phyloP scores from a whole-genome alignment of 1,139 yeast genomes.

The Casaregolazyma suthepensis region DNA sequence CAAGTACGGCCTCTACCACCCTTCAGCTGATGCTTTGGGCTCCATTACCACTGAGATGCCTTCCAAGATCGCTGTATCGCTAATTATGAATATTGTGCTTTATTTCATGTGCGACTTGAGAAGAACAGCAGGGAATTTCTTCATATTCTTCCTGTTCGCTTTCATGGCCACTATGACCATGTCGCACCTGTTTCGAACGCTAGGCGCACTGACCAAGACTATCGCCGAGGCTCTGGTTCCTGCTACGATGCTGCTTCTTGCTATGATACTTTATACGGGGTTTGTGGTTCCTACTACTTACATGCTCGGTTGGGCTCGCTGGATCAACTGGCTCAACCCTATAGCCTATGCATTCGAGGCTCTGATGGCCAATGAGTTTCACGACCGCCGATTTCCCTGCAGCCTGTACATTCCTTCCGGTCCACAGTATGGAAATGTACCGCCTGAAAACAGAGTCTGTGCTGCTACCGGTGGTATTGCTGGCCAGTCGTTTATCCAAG shows the following conservation, averaged over 20 bases:
- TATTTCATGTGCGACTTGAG: constrained; percentile 67
- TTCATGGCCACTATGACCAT: constrained; percentile 52
- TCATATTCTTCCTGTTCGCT: constrained; percentile 54
- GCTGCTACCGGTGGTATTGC: constrained; percentile 55
- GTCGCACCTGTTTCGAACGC: constrained; percentile 66
- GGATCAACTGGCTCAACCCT: constrained; percentile 73
- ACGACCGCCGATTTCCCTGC: constrained; percentile 41
- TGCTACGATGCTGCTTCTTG: constrained; percentile 55
- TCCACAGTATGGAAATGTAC: constrained; percentile 38
- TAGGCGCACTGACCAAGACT: constrained; percentile 59
- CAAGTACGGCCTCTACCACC: constrained; percentile 67
- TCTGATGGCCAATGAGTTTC: constrained; percentile 58
- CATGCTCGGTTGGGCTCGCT: constrained; percentile 73
- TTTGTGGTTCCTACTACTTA: constrained; percentile 61
- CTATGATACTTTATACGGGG: constrained; percentile 66
- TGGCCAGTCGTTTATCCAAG: constrained; percentile 50
- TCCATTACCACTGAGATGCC: constrained; percentile 66
- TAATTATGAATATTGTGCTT: constrained; percentile 53
- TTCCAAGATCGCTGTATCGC: constrained; percentile 47
- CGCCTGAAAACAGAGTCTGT: constrained; percentile 48
- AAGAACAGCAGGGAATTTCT: constrained; percentile 62
- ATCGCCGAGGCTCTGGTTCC: constrained; percentile 69
- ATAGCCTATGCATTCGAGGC: constrained; percentile 64
- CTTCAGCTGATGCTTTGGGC: constrained; percentile 71
- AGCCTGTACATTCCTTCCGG: constrained; percentile 48